phyloP scores from a whole-genome alignment of 352 stramenopile genomes.

The Globisporangium ultimum region DNA sequence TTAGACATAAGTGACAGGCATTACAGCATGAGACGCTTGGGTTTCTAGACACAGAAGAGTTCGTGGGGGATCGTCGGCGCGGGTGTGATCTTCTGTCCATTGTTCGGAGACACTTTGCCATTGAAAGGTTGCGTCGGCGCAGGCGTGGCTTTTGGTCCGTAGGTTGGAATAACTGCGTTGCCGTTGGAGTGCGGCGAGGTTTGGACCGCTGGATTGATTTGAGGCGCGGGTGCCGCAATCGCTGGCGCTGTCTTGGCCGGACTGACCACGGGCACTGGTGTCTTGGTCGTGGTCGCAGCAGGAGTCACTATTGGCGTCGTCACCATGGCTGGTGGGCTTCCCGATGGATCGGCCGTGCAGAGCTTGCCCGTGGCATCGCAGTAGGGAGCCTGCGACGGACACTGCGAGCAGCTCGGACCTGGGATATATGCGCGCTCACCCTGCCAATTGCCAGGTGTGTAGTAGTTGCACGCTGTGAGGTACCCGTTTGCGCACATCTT shows the following conservation, averaged over 20 bases:
- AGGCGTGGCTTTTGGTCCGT: conserved; percentile 1
- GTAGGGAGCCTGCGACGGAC: conserved; percentile 23
- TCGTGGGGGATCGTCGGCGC: conserved; percentile 10
- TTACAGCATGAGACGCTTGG: neutral
- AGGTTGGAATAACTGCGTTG: neutral
- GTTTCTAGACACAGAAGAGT: conserved; percentile 8
- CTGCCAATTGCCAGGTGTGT: conserved; percentile 31
- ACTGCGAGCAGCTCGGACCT: conserved; percentile 28
- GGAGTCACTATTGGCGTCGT: conserved; percentile 2
- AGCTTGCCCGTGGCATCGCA: conserved; percentile 29
- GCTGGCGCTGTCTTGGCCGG: conserved; percentile 11
- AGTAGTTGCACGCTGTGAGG: conserved; percentile 41
- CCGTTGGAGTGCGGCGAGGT: neutral
- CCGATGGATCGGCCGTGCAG: conserved; percentile 21
- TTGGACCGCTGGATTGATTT: too few relatives aligned
- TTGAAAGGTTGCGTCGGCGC: neutral
- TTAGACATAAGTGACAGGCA: neutral
- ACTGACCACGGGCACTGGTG: conserved; percentile 4
- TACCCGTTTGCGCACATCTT: conserved; percentile 30
- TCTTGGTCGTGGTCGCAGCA: conserved; percentile 3
- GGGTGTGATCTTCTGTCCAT: neutral
- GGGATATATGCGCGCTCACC: conserved; percentile 28
- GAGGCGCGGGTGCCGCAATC: too few relatives aligned
- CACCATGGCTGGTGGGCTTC: conserved; percentile 1
- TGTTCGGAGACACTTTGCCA: too few relatives aligned